These are phyloP conservation scores for Plasmodium gaboni DNA, from an alignment of 169 alveolate genomes.

Conservation along the genomic window DNA sequence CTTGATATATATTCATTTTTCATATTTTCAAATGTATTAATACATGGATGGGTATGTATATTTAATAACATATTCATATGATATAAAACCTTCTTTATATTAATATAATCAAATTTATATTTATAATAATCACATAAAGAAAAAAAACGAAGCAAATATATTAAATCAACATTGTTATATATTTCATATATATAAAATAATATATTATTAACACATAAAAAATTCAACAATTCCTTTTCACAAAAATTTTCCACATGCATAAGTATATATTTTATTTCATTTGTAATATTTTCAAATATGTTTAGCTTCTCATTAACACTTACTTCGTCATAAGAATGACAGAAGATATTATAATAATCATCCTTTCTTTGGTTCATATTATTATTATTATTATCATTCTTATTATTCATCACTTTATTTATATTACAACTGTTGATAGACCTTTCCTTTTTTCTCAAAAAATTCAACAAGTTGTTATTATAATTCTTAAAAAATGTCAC, in stretches of 20 bases:
- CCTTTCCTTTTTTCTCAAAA: slow-evolving; percentile 30
- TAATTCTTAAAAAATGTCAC: slow-evolving; percentile 48
- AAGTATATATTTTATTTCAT: slow-evolving; percentile 45
- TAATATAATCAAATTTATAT: slow-evolving; percentile 13
- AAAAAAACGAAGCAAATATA: slow-evolving; percentile 66
- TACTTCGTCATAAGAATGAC: not conserved
- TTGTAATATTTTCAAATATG: slow-evolving; percentile 28
- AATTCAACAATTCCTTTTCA: slow-evolving; percentile 52
- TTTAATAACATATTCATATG: slow-evolving; percentile 24
- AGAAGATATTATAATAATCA: not conserved
- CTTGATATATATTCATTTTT: slow-evolving; percentile 64
- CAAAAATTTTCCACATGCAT: slow-evolving; percentile 43
- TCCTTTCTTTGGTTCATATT: not conserved
- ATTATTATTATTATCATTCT: not conserved
- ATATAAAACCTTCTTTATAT: slow-evolving; percentile 6
- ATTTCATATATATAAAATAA: slow-evolving; percentile 69
- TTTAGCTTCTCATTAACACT: not conserved
- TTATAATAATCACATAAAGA: slow-evolving; percentile 15
- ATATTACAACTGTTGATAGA: not conserved
- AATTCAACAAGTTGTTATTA: slow-evolving; percentile 15
- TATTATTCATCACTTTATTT: not conserved
- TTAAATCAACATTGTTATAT: slow-evolving; percentile 49
- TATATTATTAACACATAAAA: slow-evolving; percentile 60
- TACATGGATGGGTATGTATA: slow-evolving; percentile 34
- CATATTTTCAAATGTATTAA: slow-evolving; percentile 67